These are phyloP conservation scores for Colletotrichum salicis DNA, from an alignment of 2,329 filamentous ascomycete genomes.

Conservation along the genomic window DNA sequence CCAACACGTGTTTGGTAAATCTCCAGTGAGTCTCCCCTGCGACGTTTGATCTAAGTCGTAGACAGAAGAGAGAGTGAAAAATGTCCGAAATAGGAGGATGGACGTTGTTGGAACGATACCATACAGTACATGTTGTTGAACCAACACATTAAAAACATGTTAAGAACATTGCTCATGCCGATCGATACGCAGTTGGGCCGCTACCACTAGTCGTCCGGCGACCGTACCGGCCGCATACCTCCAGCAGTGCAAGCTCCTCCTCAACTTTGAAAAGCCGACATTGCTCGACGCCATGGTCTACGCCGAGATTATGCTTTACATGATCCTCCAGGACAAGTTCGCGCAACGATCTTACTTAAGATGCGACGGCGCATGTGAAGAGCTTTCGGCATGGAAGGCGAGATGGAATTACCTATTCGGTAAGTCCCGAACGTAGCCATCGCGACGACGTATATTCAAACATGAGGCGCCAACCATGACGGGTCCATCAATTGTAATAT, in stretches of 20 bases:
- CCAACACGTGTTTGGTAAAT: conserved; percentile 49
- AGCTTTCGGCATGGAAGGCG: conserved; percentile 47
- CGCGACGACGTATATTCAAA: not conserved
- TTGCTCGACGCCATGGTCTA: conserved; percentile 54
- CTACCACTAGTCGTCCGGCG: conserved; percentile 51
- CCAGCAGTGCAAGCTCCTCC: conserved; percentile 51
- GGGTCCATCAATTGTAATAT: not conserved
- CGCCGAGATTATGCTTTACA: conserved; percentile 52
- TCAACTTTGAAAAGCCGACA: conserved; percentile 53
- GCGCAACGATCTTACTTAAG: conserved; percentile 43
- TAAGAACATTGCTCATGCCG: not conserved
- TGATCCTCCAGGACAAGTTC: conserved; percentile 49
- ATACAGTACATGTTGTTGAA: no score
- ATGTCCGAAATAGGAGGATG: not conserved
- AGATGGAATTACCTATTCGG: conserved; percentile 48
- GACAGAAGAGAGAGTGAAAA: not conserved
- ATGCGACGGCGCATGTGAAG: conserved; percentile 45
- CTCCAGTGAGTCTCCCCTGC: conserved; percentile 42
- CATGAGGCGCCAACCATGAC: not conserved
- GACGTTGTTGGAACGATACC: no score
- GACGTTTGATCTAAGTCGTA: not conserved
- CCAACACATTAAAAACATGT: not conserved
- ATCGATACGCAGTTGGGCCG: conserved; percentile 48
- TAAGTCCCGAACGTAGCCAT: conserved; percentile 33
- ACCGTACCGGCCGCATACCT: conserved; percentile 50